Conservation (phyloP, 495 filamentous ascomycete genomes). For the Talaromyces stipitatus region DNA sequence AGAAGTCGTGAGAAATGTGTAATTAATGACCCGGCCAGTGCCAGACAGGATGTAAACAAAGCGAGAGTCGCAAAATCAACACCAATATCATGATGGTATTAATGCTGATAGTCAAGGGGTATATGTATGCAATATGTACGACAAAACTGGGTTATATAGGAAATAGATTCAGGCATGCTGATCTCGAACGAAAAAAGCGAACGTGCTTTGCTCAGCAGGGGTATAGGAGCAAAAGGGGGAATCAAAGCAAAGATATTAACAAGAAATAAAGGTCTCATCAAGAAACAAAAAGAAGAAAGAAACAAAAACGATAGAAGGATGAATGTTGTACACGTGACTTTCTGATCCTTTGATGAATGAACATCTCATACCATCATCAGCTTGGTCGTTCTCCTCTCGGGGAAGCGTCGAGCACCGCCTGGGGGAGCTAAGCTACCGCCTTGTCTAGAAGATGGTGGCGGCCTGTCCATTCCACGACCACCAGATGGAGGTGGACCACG, state of each 20-base stretch:
- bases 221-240: conserved; percentile 4
- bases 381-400: conserved; percentile 73
- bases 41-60: background rate
- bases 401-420: conserved; percentile 38
- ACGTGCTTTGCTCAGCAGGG: conserved; percentile 3
- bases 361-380: conserved; percentile 76
- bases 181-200: conserved; percentile 2
- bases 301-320: background rate
- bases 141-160: conserved; percentile 18
- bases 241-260: conserved; percentile 11
- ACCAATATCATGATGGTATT: background rate
- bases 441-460: conserved; percentile 20
- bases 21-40: background rate
- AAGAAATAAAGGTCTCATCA: conserved; percentile 2
- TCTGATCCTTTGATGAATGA: background rate
- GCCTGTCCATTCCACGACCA: conserved; percentile 26
- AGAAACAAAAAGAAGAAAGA: background rate
- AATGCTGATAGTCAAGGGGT: conserved; percentile 11
- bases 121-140: conserved; percentile 7
- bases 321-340: background rate
- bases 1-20: background rate
- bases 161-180: conserved; percentile 3
- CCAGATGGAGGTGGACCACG: conserved; percentile 17
- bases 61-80: background rate
- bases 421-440: conserved; percentile 27